These are phyloP conservation scores for Fusarium verticillioides DNA, from an alignment of 2,329 filamentous ascomycete species.

Conservation along the genomic window DNA sequence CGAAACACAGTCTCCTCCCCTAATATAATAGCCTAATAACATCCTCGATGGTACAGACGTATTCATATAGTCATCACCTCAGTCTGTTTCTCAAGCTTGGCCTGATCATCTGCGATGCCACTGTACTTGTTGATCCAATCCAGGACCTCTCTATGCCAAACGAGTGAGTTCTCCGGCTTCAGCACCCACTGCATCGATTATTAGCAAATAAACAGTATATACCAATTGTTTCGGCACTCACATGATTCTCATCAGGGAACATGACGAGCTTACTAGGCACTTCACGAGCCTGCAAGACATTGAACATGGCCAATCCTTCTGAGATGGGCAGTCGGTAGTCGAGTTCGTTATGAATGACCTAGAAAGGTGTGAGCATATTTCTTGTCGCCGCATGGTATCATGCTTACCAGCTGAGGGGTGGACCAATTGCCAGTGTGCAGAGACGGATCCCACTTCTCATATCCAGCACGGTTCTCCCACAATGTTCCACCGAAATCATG, in stretches of 20 bases:
- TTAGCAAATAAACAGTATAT: not conserved
- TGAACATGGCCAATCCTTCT: constrained; percentile 87
- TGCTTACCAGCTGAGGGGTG: constrained; percentile 81
- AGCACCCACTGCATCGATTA: constrained; percentile 73
- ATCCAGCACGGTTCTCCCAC: constrained; percentile 71
- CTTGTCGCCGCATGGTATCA: not conserved
- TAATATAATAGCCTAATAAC: not conserved
- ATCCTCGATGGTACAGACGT: not conserved
- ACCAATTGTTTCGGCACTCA: constrained; percentile 40
- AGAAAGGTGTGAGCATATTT: not conserved
- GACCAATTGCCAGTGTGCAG: constrained; percentile 75
- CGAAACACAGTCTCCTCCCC: not conserved
- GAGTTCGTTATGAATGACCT: constrained; percentile 84
- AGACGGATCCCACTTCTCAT: constrained; percentile 77
- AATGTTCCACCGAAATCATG: constrained; percentile 73
- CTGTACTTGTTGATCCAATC: constrained; percentile 78
- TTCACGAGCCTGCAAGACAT: constrained; percentile 79
- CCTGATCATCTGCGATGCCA: constrained; percentile 51
- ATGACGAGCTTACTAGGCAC: constrained; percentile 82
- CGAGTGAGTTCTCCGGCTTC: constrained; percentile 88
- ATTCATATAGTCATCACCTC: constrained; percentile 31
- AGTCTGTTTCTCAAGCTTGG: constrained; percentile 32
- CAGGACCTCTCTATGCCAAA: constrained; percentile 90
- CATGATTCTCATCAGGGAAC: constrained; percentile 80
- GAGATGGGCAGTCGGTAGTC: constrained; percentile 89